Base-by-base conservation (phyloP, 1,284 basidiomycete species). In the Ganoderma leucocontextum region DNA sequence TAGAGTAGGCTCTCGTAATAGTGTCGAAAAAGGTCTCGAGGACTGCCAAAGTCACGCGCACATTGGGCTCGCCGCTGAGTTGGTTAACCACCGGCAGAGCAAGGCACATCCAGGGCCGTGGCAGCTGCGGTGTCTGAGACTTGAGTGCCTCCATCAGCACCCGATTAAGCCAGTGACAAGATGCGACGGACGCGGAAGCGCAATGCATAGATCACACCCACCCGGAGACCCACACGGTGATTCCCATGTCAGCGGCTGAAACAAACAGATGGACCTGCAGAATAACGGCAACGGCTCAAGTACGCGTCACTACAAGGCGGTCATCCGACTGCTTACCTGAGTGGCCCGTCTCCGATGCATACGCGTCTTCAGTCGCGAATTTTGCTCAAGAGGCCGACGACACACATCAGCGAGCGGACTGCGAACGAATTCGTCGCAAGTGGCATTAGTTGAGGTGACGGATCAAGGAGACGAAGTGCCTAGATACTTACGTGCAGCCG, bases 1-100 rank as follows among this genome's bases (percentile, higher is more conserved):
- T 60, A 22, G 39, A 25, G 47, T 8, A 42, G 38, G 52, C 13
- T 19, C 13, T 49, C 52, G 47, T 52, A 25, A 25, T 44, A 17
- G 22, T n/a, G 53, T 59, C n/a, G 19, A 15, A 10, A 5, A 13
- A 10, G 44, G 22, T 64, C 35, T 64, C 64, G 61, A 17, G 38
- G 52, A 41, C 58, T 19, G 60, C 66, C 64, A 57, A 64, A 63
- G 42, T 72, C 66, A 60, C 71, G 64, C 68, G 62, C n/a, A 12
- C 42, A 60, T 70, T 68, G 68, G 68, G 57, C 47, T 64, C 10
- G 13, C 17, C 25, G 42, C 59, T 39, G 44, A n/a, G 25, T 53
- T 63, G 55, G 60, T 63, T 65, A 47, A 52, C 47, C 47, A 52
- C 47, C 47, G 47, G 67, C 52, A n/a, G 35, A 36, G 47, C 29